Percentiles rank a stretch among this genome's conserved stretches.
phyloP scores from a whole-genome alignment of 2,329 filamentous ascomycete species.

The Talaromyces funiculosus region DNA sequence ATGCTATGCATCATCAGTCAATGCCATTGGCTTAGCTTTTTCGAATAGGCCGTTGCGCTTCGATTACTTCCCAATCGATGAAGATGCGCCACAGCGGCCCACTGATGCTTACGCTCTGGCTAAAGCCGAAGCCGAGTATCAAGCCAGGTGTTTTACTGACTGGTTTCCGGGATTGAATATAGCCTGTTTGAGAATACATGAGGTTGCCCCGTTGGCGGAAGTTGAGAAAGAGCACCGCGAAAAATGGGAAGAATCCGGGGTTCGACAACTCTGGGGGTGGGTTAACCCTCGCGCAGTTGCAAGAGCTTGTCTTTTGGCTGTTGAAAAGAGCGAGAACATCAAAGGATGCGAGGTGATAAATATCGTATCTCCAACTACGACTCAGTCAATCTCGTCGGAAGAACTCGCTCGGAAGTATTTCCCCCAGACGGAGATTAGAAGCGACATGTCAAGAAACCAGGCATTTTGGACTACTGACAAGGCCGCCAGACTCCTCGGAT shows the following conservation, averaged over 20 bases:
- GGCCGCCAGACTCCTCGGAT: slow-evolving; percentile 23
- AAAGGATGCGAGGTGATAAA: slow-evolving; percentile 34
- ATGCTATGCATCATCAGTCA: slow-evolving; percentile 35
- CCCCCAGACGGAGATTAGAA: slow-evolving; percentile 22
- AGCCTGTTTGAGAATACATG: slow-evolving; percentile 35
- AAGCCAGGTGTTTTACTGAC: slow-evolving; percentile 29
- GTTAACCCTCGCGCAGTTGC: slow-evolving; percentile 31
- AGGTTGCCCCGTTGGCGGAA: slow-evolving; percentile 27
- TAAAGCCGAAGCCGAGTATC: slow-evolving; percentile 33
- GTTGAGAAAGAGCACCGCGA: slow-evolving; percentile 29
- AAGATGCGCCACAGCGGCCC: slow-evolving; percentile 28
- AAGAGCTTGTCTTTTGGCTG: slow-evolving; percentile 29
- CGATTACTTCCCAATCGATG: slow-evolving; percentile 36
- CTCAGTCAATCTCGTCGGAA: slow-evolving; percentile 19
- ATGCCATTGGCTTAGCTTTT: slow-evolving; percentile 36
- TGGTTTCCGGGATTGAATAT: slow-evolving; percentile 37
- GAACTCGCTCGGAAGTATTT: slow-evolving; percentile 23
- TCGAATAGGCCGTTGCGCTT: slow-evolving; percentile 31
- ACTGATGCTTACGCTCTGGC: slow-evolving; percentile 34
- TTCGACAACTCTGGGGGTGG: slow-evolving; percentile 36
- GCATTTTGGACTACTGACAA: slow-evolving; percentile 21
- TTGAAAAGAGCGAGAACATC: slow-evolving; percentile 28
- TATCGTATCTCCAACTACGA: slow-evolving; percentile 29
- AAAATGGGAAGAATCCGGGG: slow-evolving; percentile 30
- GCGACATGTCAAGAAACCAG: slow-evolving; percentile 20